Conservation (phyloP, 2,329 filamentous ascomycete species). For the Colletotrichum gigasporum region DNA sequence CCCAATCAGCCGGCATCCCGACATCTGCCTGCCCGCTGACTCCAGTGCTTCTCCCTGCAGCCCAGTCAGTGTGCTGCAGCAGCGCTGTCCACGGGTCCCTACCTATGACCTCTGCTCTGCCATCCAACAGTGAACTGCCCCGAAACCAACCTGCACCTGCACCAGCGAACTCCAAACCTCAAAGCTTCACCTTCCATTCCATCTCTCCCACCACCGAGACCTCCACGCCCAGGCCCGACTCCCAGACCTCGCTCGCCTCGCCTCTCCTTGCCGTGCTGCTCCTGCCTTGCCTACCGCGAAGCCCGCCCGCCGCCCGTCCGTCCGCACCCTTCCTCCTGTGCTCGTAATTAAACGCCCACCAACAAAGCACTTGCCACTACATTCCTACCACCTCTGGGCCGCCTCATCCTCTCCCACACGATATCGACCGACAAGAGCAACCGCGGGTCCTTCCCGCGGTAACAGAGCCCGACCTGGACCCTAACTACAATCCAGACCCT, state of each 20-base stretch:
- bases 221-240: conserved; percentile 4
- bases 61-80: conserved; percentile 21
- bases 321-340: conserved; percentile 2
- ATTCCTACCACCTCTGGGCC: conserved; percentile 20
- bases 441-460: conserved; percentile 51
- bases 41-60: conserved; percentile 7
- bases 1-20: conserved; percentile 24
- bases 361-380: conserved; percentile 28
- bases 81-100: conserved; percentile 24
- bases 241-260: conserved; percentile 21
- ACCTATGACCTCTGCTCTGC: conserved; percentile 6
- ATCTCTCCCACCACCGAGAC: background rate
- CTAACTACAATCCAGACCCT: conserved; percentile 41
- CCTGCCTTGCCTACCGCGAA: conserved; percentile 6
- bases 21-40: conserved; percentile 16
- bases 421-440: conserved; percentile 28
- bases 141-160: conserved; percentile 29
- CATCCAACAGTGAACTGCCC: background rate
- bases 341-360: conserved; percentile 27
- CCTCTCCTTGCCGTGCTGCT: conserved; percentile 4
- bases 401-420: background rate
- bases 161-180: conserved; percentile 18
- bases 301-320: conserved; percentile 4
- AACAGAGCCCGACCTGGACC: conserved; percentile 51
- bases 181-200: conserved; percentile 28